A percentile compares a stretch with the other conserved stretches of the same genome.
Evolutionary conservation across 2,329 filamentous ascomycete species (phyloP).

Genomic region (Scolecobasidium constrictum): DNA sequence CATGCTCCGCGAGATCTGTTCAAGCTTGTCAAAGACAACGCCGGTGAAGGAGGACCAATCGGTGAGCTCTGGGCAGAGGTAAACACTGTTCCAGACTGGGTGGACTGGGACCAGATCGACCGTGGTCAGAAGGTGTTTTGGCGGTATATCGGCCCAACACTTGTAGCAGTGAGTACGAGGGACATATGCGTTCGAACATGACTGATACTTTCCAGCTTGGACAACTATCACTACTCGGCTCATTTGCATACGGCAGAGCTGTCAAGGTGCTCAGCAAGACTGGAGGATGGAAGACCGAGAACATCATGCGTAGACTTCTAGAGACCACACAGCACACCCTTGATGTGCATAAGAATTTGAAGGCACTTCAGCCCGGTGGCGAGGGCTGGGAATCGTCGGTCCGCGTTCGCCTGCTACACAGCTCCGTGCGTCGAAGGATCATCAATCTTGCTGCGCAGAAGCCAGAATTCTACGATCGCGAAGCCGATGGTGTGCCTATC

Average conservation of each 20-base stretch:
- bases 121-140: conserved; percentile 69
- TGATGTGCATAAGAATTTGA: not conserved
- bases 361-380: conserved; percentile 50
- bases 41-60: conserved; percentile 43
- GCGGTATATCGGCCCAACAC: conserved; percentile 56
- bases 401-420: conserved; percentile 58
- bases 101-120: conserved; percentile 64
- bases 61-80: conserved; percentile 53
- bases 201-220: conserved; percentile 30
- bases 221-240: conserved; percentile 55
- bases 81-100: conserved; percentile 59
- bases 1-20: conserved; percentile 46
- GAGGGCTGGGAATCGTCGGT: conserved; percentile 54
- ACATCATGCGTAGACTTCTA: conserved; percentile 53
- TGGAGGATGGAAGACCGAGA: conserved; percentile 59
- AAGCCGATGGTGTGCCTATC: conserved; percentile 53
- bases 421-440: conserved; percentile 55
- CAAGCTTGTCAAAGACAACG: conserved; percentile 48
- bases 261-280: conserved; percentile 65
- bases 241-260: conserved; percentile 59
- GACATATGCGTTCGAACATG: not conserved
- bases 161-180: conserved; percentile 35
- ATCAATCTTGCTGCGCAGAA: conserved; percentile 43
- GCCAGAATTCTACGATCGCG: conserved; percentile 53
- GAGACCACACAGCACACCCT: conserved; percentile 70